These are phyloP conservation scores for Ganoderma meredithae DNA, from an alignment of 1,284 basidiomycete species.

Conservation along the genomic window DNA sequence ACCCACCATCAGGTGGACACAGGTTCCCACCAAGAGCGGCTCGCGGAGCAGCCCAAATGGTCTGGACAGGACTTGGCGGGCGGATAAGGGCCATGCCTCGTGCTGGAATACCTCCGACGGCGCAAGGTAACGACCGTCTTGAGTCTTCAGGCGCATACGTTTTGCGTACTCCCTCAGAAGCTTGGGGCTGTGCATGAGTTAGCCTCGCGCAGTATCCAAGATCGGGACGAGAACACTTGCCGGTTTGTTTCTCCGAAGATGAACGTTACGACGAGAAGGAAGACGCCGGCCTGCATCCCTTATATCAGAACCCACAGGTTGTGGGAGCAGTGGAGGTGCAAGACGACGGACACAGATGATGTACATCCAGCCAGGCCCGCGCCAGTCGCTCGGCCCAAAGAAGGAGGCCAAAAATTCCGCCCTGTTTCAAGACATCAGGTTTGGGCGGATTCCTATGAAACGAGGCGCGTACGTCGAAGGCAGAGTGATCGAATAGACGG, in stretches of 20 bases:
- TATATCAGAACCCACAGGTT: neutral
- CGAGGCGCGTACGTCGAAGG: neutral
- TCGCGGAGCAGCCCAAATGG: neutral
- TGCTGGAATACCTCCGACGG: neutral
- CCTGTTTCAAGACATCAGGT: neutral
- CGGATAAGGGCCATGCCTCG: neutral
- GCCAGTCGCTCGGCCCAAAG: neutral
- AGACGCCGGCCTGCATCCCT: neutral
- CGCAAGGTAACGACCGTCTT: neutral
- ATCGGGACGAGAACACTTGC: neutral
- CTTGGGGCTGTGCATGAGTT: neutral
- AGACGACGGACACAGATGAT: neutral
- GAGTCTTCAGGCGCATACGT: neutral
- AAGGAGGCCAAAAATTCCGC: neutral
- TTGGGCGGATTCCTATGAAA: neutral
- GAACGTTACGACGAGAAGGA: neutral
- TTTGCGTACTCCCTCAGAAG: neutral
- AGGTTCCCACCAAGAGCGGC: neutral
- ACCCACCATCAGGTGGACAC: neutral
- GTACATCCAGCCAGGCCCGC: neutral
- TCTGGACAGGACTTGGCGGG: neutral
- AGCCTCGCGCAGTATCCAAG: neutral
- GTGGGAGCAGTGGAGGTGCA: neutral
- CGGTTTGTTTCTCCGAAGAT: neutral
- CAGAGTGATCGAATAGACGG: neutral